These are phyloP conservation scores for Sporothrix dimorphospora DNA, from an alignment of 2,329 filamentous ascomycete genomes.

Conservation along the genomic window DNA sequence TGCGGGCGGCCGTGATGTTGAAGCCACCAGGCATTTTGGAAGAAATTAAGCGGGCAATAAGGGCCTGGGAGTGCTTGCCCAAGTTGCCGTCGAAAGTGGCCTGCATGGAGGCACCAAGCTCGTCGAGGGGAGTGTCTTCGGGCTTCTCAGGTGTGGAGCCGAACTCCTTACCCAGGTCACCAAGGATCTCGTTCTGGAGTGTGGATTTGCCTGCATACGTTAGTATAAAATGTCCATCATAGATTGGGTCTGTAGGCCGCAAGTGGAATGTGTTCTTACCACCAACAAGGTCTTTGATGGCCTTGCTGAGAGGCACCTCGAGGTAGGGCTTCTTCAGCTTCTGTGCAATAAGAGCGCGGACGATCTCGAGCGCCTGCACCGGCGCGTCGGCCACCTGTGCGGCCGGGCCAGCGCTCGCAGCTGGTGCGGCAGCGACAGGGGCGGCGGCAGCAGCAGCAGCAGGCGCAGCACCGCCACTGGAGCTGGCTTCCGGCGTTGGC, in stretches of 20 bases:
- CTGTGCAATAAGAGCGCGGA: conserved; percentile 87
- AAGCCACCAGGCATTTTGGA: conserved; percentile 99
- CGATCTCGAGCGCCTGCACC: conserved; percentile 84
- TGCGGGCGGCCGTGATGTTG: conserved; percentile 94
- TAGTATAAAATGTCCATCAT: not conserved
- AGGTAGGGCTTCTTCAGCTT: conserved; percentile 93
- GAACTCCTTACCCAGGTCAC: conserved; percentile 97
- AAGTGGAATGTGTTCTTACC: conserved; percentile 63
- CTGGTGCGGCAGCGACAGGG: conserved; percentile 60
- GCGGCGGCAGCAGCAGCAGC: conserved; percentile 57
- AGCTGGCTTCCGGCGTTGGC: conserved; percentile 43
- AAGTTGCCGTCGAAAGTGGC: conserved; percentile 98
- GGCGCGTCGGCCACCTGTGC: conserved; percentile 84
- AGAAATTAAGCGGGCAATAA: conserved; percentile 92
- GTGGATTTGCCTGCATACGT: conserved; percentile 81
- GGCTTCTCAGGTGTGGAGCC: conserved; percentile 97
- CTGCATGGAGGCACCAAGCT: conserved; percentile 93
- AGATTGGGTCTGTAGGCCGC: not conserved
- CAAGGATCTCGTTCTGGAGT: conserved; percentile 96
- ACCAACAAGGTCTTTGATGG: conserved; percentile 97
- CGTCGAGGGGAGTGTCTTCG: conserved; percentile 94
- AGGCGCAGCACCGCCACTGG: conserved; percentile 56
- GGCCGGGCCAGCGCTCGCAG: conserved; percentile 80
- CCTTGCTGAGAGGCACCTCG: conserved; percentile 91
- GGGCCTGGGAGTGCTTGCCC: conserved; percentile 91